A percentile compares a stretch with the other conserved stretches of the same genome.
These are phyloP conservation scores for Pinus albicaulis DNA, from an alignment of 75 land plant species.

Conservation along the genomic window DNA sequence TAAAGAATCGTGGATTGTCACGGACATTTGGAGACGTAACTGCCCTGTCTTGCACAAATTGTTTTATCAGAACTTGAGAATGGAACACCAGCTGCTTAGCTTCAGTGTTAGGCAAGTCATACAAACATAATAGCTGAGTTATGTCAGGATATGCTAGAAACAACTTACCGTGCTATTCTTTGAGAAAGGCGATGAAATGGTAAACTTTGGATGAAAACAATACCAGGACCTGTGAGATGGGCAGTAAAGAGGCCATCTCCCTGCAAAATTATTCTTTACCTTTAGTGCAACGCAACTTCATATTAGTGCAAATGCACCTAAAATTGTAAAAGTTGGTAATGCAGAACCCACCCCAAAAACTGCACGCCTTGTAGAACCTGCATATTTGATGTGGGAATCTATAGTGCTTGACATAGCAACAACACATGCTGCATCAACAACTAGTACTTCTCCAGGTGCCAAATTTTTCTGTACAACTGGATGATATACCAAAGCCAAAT, in stretches of 20 bases:
- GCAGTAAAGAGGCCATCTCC: slow-evolving; percentile 57
- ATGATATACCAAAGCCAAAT: slow-evolving; percentile 9
- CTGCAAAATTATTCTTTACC: slow-evolving; percentile 31
- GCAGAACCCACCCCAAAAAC: slow-evolving; percentile 70
- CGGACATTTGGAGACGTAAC: slow-evolving; percentile 85
- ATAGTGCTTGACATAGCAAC: slow-evolving; percentile 65
- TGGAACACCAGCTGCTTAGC: background rate
- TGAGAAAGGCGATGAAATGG: slow-evolving; percentile 78
- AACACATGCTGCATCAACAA: slow-evolving; percentile 76
- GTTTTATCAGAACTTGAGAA: slow-evolving; percentile 1
- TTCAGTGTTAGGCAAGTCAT: background rate
- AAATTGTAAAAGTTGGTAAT: background rate
- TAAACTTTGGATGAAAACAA: slow-evolving; percentile 92
- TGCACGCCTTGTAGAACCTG: slow-evolving; percentile 50
- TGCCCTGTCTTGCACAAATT: slow-evolving; percentile 46
- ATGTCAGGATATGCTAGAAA: background rate
- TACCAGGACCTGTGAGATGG: slow-evolving; percentile 82
- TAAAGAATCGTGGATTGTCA: slow-evolving; percentile 81
- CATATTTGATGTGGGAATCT: slow-evolving; percentile 52
- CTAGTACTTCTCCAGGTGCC: slow-evolving; percentile 71
- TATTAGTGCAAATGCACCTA: background rate
- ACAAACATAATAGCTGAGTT: background rate
- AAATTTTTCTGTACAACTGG: slow-evolving; percentile 86
- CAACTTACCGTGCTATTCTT: slow-evolving; percentile 70
- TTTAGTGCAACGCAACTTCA: slow-evolving; percentile 5